Evolutionary conservation across 495 filamentous ascomycete genomes (phyloP), one percentile per base, ranked within the genome.

Genomic region (Penicillium chermesinum): DNA sequence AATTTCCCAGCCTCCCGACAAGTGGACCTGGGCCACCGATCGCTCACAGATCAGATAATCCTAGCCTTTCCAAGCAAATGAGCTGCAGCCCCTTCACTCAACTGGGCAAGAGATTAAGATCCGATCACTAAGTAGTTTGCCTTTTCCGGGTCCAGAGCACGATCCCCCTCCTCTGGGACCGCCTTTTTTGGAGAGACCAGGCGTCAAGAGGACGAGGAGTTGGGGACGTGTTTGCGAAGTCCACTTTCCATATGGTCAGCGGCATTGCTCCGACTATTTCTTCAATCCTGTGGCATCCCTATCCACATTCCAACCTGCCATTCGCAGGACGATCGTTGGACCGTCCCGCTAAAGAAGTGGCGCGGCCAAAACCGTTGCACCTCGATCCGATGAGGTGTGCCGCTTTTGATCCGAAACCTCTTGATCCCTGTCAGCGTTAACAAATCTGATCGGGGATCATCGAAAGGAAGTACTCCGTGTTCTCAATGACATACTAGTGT

Each of bases 1-100:
- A 18, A 44, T 47, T 47, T 43, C 30, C 46, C 38, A 38, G 42
- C 42, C 36, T 40, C 42, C 35, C 40, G 14, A 14, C 32, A 22
- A 32, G 41, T 25, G 41, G 39, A 19, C 32, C 36, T n/a, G 27
- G 30, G 40, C 48, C 18, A 44, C 48, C 55, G 55, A 64, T 65
- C 55, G 57, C 58, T 65, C 58, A 54, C 50, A 46, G 53, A 63
- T 64, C 61, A 62, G 55, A 64, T 61, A 64, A 61, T 63, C 46
- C 55, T 56, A 47, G 48, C 58, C 54, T 15, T 45, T 53, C 61
- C 43, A 22, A 59, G 51, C 51, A 54, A 59, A 61, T 32, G 62
- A 64, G 50, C 52, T 52, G 52, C 65, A 52, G 21, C 49, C 41
- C 55, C 38, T 53, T 53, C 46, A 45, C 67, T 59, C n/a, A 49